These are phyloP conservation scores for Bryoglossum gracile DNA, from an alignment of 495 filamentous ascomycete species.

Conservation along the genomic window DNA sequence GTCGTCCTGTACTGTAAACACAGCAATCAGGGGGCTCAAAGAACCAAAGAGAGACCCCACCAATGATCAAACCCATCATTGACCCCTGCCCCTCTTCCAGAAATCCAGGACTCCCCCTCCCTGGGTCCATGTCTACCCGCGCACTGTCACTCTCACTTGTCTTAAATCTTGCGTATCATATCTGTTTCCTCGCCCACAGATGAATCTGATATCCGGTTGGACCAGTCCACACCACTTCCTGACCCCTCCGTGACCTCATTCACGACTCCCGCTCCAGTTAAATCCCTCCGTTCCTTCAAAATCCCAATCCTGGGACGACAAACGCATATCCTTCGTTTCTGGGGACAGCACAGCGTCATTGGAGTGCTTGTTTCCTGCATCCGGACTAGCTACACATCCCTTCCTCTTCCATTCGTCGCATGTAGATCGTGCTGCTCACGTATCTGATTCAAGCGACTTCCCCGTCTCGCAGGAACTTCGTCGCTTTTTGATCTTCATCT, in stretches of 20 bases:
- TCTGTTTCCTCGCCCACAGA: constrained; percentile 23
- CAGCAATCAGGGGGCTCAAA: no score
- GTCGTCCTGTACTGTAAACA: no score
- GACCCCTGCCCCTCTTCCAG: not conserved
- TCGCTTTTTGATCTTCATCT: constrained; percentile 1
- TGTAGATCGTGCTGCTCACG: constrained; percentile 16
- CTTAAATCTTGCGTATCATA: constrained; percentile 22
- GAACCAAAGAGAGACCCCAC: not conserved
- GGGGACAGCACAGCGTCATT: not conserved
- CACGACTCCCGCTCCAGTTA: no score
- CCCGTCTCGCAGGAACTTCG: no score
- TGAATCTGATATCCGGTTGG: no score
- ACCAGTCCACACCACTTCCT: no score
- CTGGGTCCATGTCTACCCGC: not conserved
- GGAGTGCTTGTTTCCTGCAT: not conserved
- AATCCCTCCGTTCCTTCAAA: no score
- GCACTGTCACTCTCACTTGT: no score
- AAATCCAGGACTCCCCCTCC: not conserved
- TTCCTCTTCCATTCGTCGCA: constrained; percentile 5
- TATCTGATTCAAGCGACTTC: no score
- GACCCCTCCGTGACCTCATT: not conserved
- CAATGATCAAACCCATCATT: not conserved
- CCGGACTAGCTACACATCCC: no score
- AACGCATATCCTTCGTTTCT: not conserved
- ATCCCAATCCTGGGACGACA: not conserved